Percentiles rank a stretch among this genome's conserved stretches.
Conservation (phyloP, 2,329 filamentous ascomycete genomes). For the Didymella exigua region DNA sequence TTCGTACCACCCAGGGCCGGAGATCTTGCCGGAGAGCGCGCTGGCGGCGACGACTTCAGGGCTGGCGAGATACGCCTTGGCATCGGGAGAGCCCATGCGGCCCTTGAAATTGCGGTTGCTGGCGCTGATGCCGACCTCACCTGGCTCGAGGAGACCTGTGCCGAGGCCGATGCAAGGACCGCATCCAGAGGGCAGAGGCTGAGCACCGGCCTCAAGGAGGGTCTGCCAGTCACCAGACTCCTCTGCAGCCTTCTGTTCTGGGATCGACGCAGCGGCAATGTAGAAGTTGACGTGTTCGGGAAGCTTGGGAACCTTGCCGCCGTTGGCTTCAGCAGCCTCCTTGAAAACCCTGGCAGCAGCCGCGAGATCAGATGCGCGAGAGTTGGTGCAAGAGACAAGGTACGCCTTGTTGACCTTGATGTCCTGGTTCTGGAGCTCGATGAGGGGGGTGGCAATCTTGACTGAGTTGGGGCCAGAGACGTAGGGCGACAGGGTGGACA, state of each 20-base stretch:
- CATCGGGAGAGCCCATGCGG: slow-evolving; percentile 80
- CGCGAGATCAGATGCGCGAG: slow-evolving; percentile 77
- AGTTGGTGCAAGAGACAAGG: slow-evolving; percentile 89
- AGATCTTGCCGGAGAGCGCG: slow-evolving; percentile 73
- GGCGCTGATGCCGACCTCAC: slow-evolving; percentile 85
- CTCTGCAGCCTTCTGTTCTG: slow-evolving; percentile 79
- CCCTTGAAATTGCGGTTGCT: slow-evolving; percentile 92
- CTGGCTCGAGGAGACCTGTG: slow-evolving; percentile 76
- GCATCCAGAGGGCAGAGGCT: slow-evolving; percentile 73
- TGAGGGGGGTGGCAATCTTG: slow-evolving; percentile 80
- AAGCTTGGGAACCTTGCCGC: slow-evolving; percentile 70
- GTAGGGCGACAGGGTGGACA: slow-evolving; percentile 82
- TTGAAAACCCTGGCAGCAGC: slow-evolving; percentile 85
- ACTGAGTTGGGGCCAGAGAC: slow-evolving; percentile 90
- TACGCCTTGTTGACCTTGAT: slow-evolving; percentile 86
- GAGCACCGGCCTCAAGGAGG: slow-evolving; percentile 79
- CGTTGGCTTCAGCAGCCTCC: slow-evolving; percentile 67
- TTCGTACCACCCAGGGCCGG: slow-evolving; percentile 79
- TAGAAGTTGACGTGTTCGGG: slow-evolving; percentile 82
- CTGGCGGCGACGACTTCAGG: slow-evolving; percentile 93
- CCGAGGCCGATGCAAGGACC: slow-evolving; percentile 87
- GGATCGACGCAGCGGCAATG: slow-evolving; percentile 81
- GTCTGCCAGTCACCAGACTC: slow-evolving; percentile 84
- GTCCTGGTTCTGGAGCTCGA: slow-evolving; percentile 71
- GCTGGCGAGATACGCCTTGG: slow-evolving; percentile 83